phyloP scores from a whole-genome alignment of 495 filamentous ascomycete genomes.

The Xeromyces bisporus region DNA sequence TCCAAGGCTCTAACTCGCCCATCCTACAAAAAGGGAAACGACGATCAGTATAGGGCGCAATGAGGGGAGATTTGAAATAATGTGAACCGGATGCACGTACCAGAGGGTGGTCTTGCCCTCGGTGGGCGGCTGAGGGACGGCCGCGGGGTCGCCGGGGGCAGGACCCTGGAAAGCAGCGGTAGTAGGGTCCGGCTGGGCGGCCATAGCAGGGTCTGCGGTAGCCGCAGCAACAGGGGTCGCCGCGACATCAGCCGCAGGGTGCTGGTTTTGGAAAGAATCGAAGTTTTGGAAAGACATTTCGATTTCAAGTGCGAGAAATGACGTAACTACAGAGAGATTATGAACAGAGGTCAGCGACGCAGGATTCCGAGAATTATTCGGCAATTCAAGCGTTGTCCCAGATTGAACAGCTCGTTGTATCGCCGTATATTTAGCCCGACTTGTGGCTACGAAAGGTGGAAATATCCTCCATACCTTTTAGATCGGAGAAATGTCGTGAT shows the following conservation, averaged over 20 bases:
- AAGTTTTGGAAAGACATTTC: slow-evolving; percentile 45
- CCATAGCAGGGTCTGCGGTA: slow-evolving; percentile 34
- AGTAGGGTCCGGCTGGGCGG: slow-evolving; percentile 37
- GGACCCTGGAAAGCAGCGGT: slow-evolving; percentile 37
- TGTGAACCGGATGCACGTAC: slow-evolving; percentile 26
- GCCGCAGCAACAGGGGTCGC: slow-evolving; percentile 36
- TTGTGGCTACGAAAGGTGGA: too few relatives aligned
- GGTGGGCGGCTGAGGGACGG: slow-evolving; percentile 36
- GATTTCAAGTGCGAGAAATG: slow-evolving; percentile 3
- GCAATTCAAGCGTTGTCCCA: too few relatives aligned
- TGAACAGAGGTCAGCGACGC: neutral
- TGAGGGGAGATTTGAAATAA: neutral
- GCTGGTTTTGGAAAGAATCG: slow-evolving; percentile 37
- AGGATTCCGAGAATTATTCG: neutral
- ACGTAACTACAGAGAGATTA: neutral
- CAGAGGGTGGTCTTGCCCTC: slow-evolving; percentile 72
- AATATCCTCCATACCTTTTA: too few relatives aligned
- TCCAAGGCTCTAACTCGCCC: slow-evolving; percentile 98
- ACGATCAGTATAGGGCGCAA: neutral
- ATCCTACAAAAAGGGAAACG: slow-evolving; percentile 49
- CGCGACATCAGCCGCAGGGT: slow-evolving; percentile 33
- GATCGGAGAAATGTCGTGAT: slow-evolving; percentile 1
- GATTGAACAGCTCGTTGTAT: neutral
- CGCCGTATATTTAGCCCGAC: neutral
- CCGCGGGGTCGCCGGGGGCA: slow-evolving; percentile 34